Evolutionary conservation across 2,329 filamentous ascomycete species (phyloP), one percentile per base, ranked within the genome.

Genomic region (Didymella pinodella): DNA sequence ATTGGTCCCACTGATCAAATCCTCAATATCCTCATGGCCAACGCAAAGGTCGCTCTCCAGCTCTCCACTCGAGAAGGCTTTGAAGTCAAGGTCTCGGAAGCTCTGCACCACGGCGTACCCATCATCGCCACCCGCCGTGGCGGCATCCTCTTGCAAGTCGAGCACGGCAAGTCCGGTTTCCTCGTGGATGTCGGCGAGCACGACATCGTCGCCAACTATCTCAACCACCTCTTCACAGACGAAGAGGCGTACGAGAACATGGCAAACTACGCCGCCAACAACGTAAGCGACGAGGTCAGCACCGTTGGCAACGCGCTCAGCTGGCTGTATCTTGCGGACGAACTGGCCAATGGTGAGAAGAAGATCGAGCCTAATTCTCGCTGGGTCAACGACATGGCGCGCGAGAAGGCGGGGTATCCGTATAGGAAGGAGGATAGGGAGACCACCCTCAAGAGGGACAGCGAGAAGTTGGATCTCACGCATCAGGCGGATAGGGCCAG

Each of bases 11-110:
- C 88, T 11, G 91, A 95, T 68, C 91, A 95, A 75, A 82, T 93
- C 20, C 86, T 95, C 67, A 93, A 95, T 75, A 86, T 87, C 0
- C 80, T 95, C 41, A 84, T 95, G 61, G 87, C 88, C 36, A 88
- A 89, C 48, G 88, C 90, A 0, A 86, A 88, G 56, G 86, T 93
- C 7, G 89, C 89, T 0, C 83, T 95, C 7, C 91, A 95, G 75
- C 85, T 95, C 6, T 93, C 90, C 2, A 93, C 89, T 0, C 86
- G 90, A 34, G 91, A 95, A 73, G 91, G 91, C 0, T 95, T 95
- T 67, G 91, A 95, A 76, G 89, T 95, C 67, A 95, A 95, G 77
- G 90, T 95, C 5, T 92, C 89, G 0, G 92, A 95, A 77, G 91
- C 90, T 1, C 82, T 94, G 22, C 91, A 93, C 71, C 91, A 92